These are phyloP conservation scores for Diutina neorugosa DNA, from an alignment of 1,139 yeast genomes.

Conservation along the genomic window DNA sequence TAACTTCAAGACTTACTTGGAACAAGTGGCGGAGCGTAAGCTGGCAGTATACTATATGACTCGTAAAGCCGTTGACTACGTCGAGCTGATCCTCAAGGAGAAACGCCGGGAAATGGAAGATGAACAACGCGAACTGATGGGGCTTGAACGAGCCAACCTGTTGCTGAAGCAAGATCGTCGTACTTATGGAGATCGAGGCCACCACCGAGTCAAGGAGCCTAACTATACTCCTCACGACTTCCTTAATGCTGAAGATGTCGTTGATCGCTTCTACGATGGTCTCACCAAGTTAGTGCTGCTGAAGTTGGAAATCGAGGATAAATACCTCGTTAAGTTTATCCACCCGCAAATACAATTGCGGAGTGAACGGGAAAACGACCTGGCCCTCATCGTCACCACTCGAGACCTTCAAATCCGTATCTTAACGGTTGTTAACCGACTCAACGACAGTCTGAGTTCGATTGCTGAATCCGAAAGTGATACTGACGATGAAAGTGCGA, in stretches of 20 bases:
- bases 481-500: not conserved
- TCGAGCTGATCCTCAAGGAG: constrained; percentile 15
- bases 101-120: not conserved
- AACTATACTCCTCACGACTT: constrained; percentile 8
- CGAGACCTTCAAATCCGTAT: not conserved
- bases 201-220: not conserved
- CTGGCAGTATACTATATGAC: constrained; percentile 53
- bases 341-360: constrained; percentile 34
- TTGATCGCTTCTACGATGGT: constrained; percentile 22
- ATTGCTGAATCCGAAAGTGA: not conserved
- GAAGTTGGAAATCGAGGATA: constrained; percentile 25
- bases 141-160: not conserved
- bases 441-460: not conserved
- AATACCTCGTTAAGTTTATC: constrained; percentile 27
- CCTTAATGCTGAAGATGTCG: constrained; percentile 20
- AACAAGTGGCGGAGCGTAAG: constrained; percentile 43
- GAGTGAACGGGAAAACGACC: constrained; percentile 20
- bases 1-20: constrained; percentile 48
- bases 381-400: constrained; percentile 9
- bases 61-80: constrained; percentile 58
- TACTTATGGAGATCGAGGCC: not conserved
- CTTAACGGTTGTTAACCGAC: not conserved
- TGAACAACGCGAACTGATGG: not conserved
- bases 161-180: not conserved
- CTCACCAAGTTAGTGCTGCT: constrained; percentile 15